Conservation (phyloP, 2,329 filamentous ascomycete species). For the Microcyclospora pomicola region DNA sequence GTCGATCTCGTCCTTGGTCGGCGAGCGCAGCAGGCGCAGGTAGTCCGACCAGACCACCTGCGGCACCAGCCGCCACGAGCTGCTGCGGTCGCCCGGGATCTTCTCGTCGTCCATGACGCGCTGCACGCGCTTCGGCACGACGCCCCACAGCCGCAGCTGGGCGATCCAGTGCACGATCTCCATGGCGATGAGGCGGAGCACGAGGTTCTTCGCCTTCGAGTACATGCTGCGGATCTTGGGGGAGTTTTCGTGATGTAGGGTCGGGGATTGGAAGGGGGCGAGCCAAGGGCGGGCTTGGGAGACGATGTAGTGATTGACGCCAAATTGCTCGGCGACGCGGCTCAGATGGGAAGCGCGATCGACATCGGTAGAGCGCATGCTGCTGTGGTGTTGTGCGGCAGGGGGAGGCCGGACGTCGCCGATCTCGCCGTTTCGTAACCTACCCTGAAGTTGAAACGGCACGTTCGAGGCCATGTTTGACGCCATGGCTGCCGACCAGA, state of each 20-base stretch:
- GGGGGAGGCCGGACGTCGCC: slow-evolving; percentile 44
- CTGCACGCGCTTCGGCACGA: slow-evolving; percentile 45
- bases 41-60: slow-evolving; percentile 63
- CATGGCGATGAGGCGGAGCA: slow-evolving; percentile 54
- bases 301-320: slow-evolving; percentile 90
- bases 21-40: slow-evolving; percentile 65
- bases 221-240: slow-evolving; percentile 23
- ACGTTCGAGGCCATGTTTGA: slow-evolving; percentile 50
- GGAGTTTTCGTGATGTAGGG: slow-evolving; percentile 14
- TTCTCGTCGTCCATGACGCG: slow-evolving; percentile 40
- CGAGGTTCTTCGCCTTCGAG: slow-evolving; percentile 2
- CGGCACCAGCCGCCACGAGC: slow-evolving; percentile 69
- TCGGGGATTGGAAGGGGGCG: slow-evolving; percentile 50
- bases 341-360: slow-evolving; percentile 55
- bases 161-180: slow-evolving; percentile 70
- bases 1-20: slow-evolving; percentile 58
- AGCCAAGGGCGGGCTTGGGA: slow-evolving; percentile 85
- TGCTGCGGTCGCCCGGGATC: slow-evolving; percentile 45
- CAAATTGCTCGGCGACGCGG: slow-evolving; percentile 70
- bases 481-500: slow-evolving; percentile 65
- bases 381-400: slow-evolving; percentile 20
- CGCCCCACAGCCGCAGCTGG: slow-evolving; percentile 65
- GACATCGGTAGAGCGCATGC: slow-evolving; percentile 48
- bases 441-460: slow-evolving; percentile 50
- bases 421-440: slow-evolving; percentile 58